Percentiles rank a stretch among this genome's conserved stretches.
Evolutionary conservation across 1,284 basidiomycete species (phyloP).

Genomic region (Apiotrichum akiyoshidainum): DNA sequence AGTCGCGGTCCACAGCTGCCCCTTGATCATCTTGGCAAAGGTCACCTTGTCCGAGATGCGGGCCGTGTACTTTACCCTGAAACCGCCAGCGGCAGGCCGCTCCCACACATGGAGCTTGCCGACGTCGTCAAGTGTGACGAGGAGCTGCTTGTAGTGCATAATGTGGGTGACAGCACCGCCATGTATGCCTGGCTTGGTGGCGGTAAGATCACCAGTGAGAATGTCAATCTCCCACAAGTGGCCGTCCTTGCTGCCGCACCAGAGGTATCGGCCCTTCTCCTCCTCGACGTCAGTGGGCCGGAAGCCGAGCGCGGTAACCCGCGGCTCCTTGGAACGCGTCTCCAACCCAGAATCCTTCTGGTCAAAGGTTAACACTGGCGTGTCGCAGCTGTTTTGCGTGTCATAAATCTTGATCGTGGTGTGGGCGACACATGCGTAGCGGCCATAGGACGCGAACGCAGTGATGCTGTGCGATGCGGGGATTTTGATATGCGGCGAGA

Average conservation of each 20-base stretch:
- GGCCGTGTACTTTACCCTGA: slow-evolving; percentile 58
- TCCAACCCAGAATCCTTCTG: slow-evolving; percentile 60
- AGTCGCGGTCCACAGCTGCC: slow-evolving; percentile 70
- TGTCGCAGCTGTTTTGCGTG: slow-evolving; percentile 36
- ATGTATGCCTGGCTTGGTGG: slow-evolving; percentile 63
- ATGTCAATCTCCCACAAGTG: slow-evolving; percentile 77
- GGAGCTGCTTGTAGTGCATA: slow-evolving; percentile 63
- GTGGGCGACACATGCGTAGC: slow-evolving; percentile 61
- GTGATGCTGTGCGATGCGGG: slow-evolving; percentile 50
- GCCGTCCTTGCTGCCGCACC: slow-evolving; percentile 86
- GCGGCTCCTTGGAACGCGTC: slow-evolving; percentile 61
- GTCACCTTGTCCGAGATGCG: slow-evolving; percentile 76
- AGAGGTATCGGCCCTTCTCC: slow-evolving; percentile 58
- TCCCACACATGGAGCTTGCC: slow-evolving; percentile 75
- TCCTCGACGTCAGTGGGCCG: slow-evolving; percentile 56
- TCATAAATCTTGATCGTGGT: slow-evolving; percentile 63
- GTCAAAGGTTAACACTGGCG: slow-evolving; percentile 57
- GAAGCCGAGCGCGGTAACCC: slow-evolving; percentile 73
- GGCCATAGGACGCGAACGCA: slow-evolving; percentile 62
- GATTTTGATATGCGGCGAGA: slow-evolving; percentile 46
- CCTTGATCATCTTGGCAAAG: slow-evolving; percentile 68
- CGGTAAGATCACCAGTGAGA: slow-evolving; percentile 58
- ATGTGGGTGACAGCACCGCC: slow-evolving; percentile 66
- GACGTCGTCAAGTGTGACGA: slow-evolving; percentile 76
- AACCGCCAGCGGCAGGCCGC: slow-evolving; percentile 18